These are phyloP conservation scores for Prunus mira DNA, from an alignment of 306 rosid genomes.

Conservation along the genomic window DNA sequence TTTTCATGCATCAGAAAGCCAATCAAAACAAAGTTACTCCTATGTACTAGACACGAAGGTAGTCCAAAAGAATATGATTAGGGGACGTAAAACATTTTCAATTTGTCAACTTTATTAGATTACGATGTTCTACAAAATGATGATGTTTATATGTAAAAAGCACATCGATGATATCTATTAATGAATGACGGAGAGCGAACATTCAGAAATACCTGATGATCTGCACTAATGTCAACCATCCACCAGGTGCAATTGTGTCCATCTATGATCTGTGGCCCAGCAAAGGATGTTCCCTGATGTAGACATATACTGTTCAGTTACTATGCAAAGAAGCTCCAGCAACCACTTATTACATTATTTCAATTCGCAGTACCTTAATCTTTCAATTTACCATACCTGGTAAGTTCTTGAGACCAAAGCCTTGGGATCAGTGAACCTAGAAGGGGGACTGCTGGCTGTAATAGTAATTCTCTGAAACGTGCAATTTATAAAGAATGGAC, in stretches of 20 bases:
- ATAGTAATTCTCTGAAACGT: constrained; percentile 60
- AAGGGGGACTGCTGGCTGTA: constrained; percentile 76
- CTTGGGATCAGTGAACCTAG: constrained; percentile 95
- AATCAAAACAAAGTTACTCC: neutral
- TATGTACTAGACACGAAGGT: neutral
- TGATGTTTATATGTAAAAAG: neutral
- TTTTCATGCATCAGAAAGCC: constrained; percentile 18
- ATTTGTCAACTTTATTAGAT: neutral
- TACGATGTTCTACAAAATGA: no score
- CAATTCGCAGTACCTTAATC: neutral
- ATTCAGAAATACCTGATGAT: constrained; percentile 64
- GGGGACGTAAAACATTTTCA: neutral
- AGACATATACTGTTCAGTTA: constrained; percentile 23
- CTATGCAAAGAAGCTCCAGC: constrained; percentile 8
- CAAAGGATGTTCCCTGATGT: constrained; percentile 84
- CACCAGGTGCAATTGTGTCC: constrained; percentile 81
- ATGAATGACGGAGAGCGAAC: neutral
- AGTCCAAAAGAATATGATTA: neutral
- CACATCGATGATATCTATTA: neutral
- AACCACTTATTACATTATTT: neutral
- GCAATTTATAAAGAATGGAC: constrained; percentile 14
- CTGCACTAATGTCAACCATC: constrained; percentile 82
- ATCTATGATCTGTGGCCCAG: constrained; percentile 81
- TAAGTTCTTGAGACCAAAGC: constrained; percentile 86
- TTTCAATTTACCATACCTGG: constrained; percentile 43